Percentiles rank a stretch among this genome's conserved stretches.
Conservation (phyloP, 2,329 filamentous ascomycete species). For the Trichothecium sympodiale region DNA sequence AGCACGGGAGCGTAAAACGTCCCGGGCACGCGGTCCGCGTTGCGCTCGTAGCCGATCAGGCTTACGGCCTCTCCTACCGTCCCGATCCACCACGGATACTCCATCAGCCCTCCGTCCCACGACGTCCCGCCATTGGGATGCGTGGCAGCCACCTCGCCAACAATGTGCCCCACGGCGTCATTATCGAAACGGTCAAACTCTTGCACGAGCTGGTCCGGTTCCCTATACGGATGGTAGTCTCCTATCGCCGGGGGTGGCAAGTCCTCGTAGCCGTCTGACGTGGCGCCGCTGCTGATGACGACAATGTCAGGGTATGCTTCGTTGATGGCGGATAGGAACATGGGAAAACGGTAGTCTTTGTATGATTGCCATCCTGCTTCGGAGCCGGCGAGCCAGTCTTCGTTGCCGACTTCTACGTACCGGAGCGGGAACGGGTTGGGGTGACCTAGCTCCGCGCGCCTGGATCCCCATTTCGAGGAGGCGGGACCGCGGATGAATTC, state of each 20-base stretch:
- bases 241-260: slow-evolving; percentile 30
- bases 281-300: slow-evolving; percentile 38
- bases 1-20: slow-evolving; percentile 39
- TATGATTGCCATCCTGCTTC: slow-evolving; percentile 34
- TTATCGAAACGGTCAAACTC: slow-evolving; percentile 45
- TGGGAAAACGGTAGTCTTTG: slow-evolving; percentile 44
- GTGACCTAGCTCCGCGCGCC: slow-evolving; percentile 48
- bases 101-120: slow-evolving; percentile 32
- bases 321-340: slow-evolving; percentile 49
- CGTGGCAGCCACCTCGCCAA: slow-evolving; percentile 40
- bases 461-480: slow-evolving; percentile 42
- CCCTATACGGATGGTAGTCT: slow-evolving; percentile 41
- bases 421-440: slow-evolving; percentile 48
- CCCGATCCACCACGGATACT: slow-evolving; percentile 47
- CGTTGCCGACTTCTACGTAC: slow-evolving; percentile 58
- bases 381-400: slow-evolving; percentile 48
- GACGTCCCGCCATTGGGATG: slow-evolving; percentile 40
- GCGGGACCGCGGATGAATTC: slow-evolving; percentile 49
- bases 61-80: slow-evolving; percentile 55
- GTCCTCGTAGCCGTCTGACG: slow-evolving; percentile 24
- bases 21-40: slow-evolving; percentile 45
- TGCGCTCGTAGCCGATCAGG: slow-evolving; percentile 53
- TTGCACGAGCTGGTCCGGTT: slow-evolving; percentile 36
- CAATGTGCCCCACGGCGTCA: slow-evolving; percentile 21
- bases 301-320: slow-evolving; percentile 44